Evolutionary conservation across 306 rosid genomes (phyloP).

Genomic region (Pyrus betulifolia): DNA sequence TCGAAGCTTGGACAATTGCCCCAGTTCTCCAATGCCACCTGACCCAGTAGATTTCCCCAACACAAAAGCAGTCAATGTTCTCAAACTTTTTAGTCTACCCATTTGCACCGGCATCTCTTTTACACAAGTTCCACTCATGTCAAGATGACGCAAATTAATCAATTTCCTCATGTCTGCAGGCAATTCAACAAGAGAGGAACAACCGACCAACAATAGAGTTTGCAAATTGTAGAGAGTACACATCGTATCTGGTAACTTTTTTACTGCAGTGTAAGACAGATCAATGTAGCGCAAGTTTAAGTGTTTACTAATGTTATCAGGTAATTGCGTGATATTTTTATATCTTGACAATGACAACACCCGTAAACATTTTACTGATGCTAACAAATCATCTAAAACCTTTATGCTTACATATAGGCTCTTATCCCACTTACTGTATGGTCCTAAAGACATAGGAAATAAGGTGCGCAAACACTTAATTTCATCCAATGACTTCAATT

Average conservation of each 20-base stretch:
- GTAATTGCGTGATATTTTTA: accelerated
- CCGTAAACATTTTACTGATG: neutral
- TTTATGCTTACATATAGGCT: neutral
- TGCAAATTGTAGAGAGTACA: conserved; percentile 10
- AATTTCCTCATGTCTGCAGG: neutral
- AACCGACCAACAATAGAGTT: neutral
- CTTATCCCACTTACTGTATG: accelerated
- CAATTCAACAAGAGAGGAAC: neutral
- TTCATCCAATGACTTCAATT: too few relatives aligned
- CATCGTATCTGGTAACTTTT: neutral
- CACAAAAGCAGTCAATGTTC: neutral
- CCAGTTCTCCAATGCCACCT: neutral
- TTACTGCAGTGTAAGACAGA: neutral
- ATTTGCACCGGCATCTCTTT: neutral
- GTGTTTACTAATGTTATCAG: neutral
- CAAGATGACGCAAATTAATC: neutral
- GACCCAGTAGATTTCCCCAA: neutral
- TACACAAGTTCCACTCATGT: accelerated
- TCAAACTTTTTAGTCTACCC: neutral
- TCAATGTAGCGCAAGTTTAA: neutral
- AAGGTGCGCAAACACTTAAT: too few relatives aligned
- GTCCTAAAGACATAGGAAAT: too few relatives aligned
- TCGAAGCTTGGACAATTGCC: neutral
- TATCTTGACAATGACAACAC: neutral
- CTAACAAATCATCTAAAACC: neutral